These are phyloP conservation scores for Malassezia nana DNA, from an alignment of 1,284 basidiomycete genomes.

Conservation along the genomic window DNA sequence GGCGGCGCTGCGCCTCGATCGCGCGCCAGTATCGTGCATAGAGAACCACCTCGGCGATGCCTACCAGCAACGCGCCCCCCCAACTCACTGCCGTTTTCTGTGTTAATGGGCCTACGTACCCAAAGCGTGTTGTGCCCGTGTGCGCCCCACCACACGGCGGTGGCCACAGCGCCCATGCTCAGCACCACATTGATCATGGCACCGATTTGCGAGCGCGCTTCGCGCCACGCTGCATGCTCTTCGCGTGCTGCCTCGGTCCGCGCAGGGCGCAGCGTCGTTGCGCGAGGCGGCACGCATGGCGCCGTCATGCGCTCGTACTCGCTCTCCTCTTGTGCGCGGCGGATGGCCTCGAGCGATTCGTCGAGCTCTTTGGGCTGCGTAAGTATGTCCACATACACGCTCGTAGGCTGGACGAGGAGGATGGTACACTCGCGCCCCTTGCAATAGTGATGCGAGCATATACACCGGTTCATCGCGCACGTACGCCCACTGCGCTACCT, in stretches of 20 bases:
- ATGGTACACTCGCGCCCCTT: neutral
- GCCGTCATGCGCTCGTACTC: conserved; percentile 17
- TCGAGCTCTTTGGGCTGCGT: conserved; percentile 17
- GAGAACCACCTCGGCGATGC: conserved; percentile 16
- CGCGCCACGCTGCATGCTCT: conserved; percentile 18
- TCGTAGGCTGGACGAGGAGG: conserved; percentile 1
- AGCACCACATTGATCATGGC: conserved; percentile 18
- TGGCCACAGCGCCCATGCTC: conserved; percentile 21
- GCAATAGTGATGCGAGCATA: neutral
- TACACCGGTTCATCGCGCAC: neutral
- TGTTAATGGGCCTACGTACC: conserved; percentile 9
- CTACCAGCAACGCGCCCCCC: conserved; percentile 6
- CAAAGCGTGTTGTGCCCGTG: conserved; percentile 10
- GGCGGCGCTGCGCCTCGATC: neutral
- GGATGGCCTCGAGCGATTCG: conserved; percentile 17
- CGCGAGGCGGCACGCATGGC: neutral
- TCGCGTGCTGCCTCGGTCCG: conserved; percentile 1
- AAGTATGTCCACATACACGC: conserved; percentile 1
- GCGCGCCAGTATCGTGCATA: conserved; percentile 17
- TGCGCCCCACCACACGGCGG: conserved; percentile 22
- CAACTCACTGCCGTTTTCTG: conserved; percentile 9
- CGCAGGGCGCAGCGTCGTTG: neutral
- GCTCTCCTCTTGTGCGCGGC: conserved; percentile 13
- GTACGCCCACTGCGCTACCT: conserved; percentile 7
- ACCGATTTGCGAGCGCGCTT: conserved; percentile 17